Percentiles rank a stretch among this genome's conserved stretches.
Conservation (phyloP, 805 yeast species). For the Hanseniaspora singularis region DNA sequence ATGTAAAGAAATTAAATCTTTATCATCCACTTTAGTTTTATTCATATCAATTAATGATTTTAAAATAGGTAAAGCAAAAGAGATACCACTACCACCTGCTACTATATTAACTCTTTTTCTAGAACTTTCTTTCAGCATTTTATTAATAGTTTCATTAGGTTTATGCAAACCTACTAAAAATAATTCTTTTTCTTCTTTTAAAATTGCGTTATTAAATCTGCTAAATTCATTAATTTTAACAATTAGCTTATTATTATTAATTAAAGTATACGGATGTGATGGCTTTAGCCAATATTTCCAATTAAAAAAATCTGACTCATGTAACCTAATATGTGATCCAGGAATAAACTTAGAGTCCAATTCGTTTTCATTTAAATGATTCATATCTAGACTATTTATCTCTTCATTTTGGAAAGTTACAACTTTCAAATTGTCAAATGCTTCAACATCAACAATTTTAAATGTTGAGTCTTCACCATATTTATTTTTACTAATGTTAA, state of each 20-base stretch:
- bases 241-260: constrained; percentile 30
- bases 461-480: constrained; percentile 9
- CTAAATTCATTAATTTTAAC: constrained; percentile 10
- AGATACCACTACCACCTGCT: constrained; percentile 66
- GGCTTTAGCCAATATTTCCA: constrained; percentile 41
- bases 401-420: constrained; percentile 16
- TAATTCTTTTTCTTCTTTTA: neutral
- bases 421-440: constrained; percentile 18
- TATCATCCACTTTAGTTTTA: neutral
- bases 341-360: constrained; percentile 25
- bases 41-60: neutral
- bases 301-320: constrained; percentile 28
- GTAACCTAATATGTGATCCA: constrained; percentile 49
- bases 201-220: neutral
- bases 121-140: constrained; percentile 28
- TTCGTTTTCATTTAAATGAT: constrained; percentile 8
- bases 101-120: constrained; percentile 30
- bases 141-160: constrained; percentile 29
- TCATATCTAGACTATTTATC: constrained; percentile 20
- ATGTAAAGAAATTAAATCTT: constrained; percentile 26
- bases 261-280: constrained; percentile 58
- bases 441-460: constrained; percentile 9
- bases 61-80: constrained; percentile 36
- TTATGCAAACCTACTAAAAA: constrained; percentile 2
- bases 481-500: constrained; percentile 4